Percentiles rank a stretch among this genome's conserved stretches.
phyloP scores from a whole-genome alignment of 1,139 yeast genomes.

The Saccharomycopsis hybrid region DNA sequence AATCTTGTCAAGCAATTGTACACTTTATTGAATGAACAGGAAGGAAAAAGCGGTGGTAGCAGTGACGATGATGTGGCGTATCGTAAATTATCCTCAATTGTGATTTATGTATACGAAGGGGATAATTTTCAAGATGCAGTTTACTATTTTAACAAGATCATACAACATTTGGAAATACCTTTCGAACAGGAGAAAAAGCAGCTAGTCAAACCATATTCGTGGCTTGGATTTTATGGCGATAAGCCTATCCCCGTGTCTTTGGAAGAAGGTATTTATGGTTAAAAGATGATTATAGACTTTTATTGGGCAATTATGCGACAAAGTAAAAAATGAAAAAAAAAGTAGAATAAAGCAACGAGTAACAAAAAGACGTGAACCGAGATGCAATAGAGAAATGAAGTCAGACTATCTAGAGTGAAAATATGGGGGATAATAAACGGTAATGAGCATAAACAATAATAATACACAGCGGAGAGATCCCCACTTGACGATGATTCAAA shows the following conservation, averaged over 20 bases:
- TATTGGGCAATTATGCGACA: no score
- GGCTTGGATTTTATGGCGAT: slow-evolving; percentile 83
- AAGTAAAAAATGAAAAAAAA: background rate
- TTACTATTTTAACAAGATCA: slow-evolving; percentile 40
- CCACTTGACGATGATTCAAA: no score
- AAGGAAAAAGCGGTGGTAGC: no score
- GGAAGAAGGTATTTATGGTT: slow-evolving; percentile 75
- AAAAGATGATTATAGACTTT: slow-evolving; percentile 14
- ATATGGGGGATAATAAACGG: no score
- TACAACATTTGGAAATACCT: slow-evolving; percentile 31
- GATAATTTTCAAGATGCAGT: slow-evolving; percentile 77
- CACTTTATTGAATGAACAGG: no score
- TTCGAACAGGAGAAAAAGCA: no score
- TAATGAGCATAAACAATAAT: background rate
- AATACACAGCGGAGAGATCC: background rate
- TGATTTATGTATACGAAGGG: slow-evolving; percentile 74
- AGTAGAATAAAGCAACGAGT: background rate
- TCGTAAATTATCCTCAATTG: slow-evolving; percentile 24
- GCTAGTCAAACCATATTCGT: slow-evolving; percentile 62
- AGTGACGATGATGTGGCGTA: background rate
- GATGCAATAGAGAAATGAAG: background rate
- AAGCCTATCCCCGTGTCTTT: slow-evolving; percentile 57
- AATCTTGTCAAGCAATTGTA: background rate
- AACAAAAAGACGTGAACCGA: background rate
- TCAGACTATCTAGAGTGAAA: no score